Percentiles rank a stretch among this genome's conserved stretches.
Evolutionary conservation across 2,329 filamentous ascomycete genomes (phyloP).

Genomic region (Apiospora rasikravindrae): DNA sequence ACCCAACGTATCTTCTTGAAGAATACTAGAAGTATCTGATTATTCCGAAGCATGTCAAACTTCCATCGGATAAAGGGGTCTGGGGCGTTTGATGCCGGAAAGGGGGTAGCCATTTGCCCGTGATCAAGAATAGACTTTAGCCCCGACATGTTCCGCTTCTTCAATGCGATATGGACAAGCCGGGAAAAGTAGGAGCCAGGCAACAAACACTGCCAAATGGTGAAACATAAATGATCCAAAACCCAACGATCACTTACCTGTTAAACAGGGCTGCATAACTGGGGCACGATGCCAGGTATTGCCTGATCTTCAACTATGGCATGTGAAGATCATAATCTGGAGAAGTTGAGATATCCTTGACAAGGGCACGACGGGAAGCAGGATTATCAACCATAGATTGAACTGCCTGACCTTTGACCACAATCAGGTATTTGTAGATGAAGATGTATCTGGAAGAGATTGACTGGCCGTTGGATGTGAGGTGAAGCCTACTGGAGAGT

Average conservation of each 20-base stretch:
- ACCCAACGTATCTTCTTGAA: not conserved
- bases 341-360: not conserved
- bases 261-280: not conserved
- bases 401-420: not conserved
- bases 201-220: not conserved
- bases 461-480: not conserved
- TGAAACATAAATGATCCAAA: not conserved
- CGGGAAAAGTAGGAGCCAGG: not conserved
- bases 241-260: not conserved
- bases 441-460: not conserved
- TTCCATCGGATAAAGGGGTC: not conserved
- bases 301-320: not conserved
- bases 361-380: not conserved
- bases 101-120: conserved; percentile 1
- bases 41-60: not conserved
- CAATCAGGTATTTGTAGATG: not conserved
- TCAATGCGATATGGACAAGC: not conserved
- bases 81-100: not conserved
- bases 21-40: not conserved
- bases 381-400: not conserved
- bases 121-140: conserved; percentile 3
- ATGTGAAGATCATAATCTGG: not conserved
- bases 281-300: not conserved
- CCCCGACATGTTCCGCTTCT: conserved; percentile 6
- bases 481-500: too few relatives aligned